Base-by-base conservation (phyloP, 345 rosid species). In the Acer negundo region DNA sequence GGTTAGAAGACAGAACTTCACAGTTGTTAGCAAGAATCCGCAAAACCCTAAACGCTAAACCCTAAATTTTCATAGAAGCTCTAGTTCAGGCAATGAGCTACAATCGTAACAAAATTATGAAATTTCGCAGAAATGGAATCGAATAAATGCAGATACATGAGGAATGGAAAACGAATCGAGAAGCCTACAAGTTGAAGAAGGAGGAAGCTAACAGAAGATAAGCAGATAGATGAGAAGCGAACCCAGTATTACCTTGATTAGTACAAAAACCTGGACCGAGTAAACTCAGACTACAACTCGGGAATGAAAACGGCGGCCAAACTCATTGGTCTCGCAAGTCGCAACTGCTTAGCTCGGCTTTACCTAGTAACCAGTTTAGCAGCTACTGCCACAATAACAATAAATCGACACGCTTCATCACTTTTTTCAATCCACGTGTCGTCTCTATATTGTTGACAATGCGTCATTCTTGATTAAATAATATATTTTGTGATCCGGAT, bases 1-100 rank as follows among this genome's bases (percentile, higher is more conserved):
- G 4, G 22, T 67, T 7, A n/a, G 9, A 17, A 49, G 38, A 9
- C 10, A 22, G 38, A 49, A 47, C 28, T 15, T 15, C 15, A 51
- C 13, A 31, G 10, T 35, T 15, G 38, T 20, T 6, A 46, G 24
- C 35, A 26, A 80, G 3, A 76, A 26, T 42, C 61, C 28, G 7
- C 78, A 80, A 81, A 83, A 78, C 80, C 82, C 38, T 31, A 31
- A 31, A 31, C 35, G 0, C 82, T 75, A 81, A 82, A 83, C 85
- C 88, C 86, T 62, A 70, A 67, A 10, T 77, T 69, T 44, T 71
- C 40, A 44, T 69, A 55, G 75, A 63, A 40, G 17, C 11, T 23
- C 12, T 17, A 24, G n/a, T 20, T 19, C n/a, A 6, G 20, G n/a
- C 20, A 28, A 51, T 16, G 10, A 10, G 56, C 59, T 35, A 67